phyloP scores from a whole-genome alignment of 495 filamentous ascomycete species.

The Bacidia gigantensis region DNA sequence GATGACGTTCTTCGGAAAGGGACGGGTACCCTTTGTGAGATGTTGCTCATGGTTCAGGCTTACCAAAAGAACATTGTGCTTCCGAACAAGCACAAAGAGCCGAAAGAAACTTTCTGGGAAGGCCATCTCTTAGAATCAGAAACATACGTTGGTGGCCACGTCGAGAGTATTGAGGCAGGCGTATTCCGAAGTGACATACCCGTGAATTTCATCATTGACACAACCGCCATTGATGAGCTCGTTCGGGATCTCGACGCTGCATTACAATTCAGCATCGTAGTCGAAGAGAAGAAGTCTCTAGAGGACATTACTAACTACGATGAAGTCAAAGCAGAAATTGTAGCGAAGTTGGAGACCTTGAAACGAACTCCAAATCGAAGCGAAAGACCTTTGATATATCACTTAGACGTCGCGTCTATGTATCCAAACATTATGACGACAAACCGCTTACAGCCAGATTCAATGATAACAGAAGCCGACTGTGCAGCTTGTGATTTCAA shows the following conservation, averaged over 20 bases:
- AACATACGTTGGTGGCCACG: slow-evolving; percentile 96
- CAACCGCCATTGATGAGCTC: slow-evolving; percentile 77
- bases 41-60: slow-evolving; percentile 97
- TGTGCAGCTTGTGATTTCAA: slow-evolving; percentile 99
- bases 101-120: slow-evolving; percentile 88
- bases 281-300: slow-evolving; percentile 89
- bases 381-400: slow-evolving; percentile 88
- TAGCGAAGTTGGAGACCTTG: slow-evolving; percentile 52
- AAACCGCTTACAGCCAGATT: slow-evolving; percentile 92
- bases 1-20: slow-evolving; percentile 91
- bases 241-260: slow-evolving; percentile 78
- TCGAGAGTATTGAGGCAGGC: slow-evolving; percentile 97
- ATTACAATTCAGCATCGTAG: slow-evolving; percentile 76
- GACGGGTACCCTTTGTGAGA: slow-evolving; percentile 94
- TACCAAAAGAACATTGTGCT: slow-evolving; percentile 84
- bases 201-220: slow-evolving; percentile 78
- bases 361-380: slow-evolving; percentile 67
- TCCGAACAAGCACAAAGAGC: slow-evolving; percentile 90
- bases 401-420: slow-evolving; percentile 98
- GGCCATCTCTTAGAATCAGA: slow-evolving; percentile 91
- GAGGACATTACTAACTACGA: slow-evolving; percentile 89
- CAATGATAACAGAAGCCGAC: slow-evolving; percentile 91
- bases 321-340: slow-evolving; percentile 78
- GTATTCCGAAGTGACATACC: slow-evolving; percentile 95
- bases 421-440: slow-evolving; percentile 99